phyloP scores from a whole-genome alignment of 208 protist species.

The Porcisia hertigi region DNA sequence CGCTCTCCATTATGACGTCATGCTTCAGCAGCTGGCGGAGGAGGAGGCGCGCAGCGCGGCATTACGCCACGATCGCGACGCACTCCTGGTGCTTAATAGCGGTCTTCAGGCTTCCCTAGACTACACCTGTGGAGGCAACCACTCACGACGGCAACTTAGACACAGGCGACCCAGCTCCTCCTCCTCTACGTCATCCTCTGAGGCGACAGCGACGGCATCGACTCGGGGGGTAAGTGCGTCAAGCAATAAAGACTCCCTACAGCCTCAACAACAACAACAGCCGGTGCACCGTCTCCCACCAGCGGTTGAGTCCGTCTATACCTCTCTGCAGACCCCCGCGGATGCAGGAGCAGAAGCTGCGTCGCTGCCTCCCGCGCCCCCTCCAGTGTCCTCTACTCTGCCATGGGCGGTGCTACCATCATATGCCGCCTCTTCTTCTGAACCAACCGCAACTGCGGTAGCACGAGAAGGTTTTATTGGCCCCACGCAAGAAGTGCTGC shows the following conservation, averaged over 20 bases:
- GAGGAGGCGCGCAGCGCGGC: constrained; percentile 37
- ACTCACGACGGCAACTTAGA: background rate
- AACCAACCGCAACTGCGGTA: constrained; percentile 1
- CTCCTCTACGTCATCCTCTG: background rate
- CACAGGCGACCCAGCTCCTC: background rate
- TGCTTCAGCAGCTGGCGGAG: constrained; percentile 50
- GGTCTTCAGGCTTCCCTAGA: constrained; percentile 34
- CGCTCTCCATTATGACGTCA: constrained; percentile 41
- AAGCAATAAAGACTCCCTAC: background rate
- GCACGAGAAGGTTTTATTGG: background rate
- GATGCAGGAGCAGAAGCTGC: background rate
- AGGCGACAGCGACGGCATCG: background rate
- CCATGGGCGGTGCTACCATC: constrained; percentile 10
- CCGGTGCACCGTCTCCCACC: constrained; percentile 13
- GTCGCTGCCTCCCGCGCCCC: constrained; percentile 2
- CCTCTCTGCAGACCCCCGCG: constrained; percentile 15
- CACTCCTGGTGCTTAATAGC: constrained; percentile 44
- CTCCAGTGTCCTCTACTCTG: background rate
- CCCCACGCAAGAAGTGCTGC: constrained; percentile 25
- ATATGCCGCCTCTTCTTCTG: background rate
- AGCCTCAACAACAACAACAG: constrained; percentile 8
- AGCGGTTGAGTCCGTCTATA: constrained; percentile 24
- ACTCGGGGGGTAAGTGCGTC: background rate
- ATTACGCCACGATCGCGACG: constrained; percentile 56
- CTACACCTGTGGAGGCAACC: constrained; percentile 8